A percentile compares a stretch with the other conserved stretches of the same genome.
phyloP scores from a whole-genome alignment of 202 grass and related monocot genomes.

The Carex arenaria region DNA sequence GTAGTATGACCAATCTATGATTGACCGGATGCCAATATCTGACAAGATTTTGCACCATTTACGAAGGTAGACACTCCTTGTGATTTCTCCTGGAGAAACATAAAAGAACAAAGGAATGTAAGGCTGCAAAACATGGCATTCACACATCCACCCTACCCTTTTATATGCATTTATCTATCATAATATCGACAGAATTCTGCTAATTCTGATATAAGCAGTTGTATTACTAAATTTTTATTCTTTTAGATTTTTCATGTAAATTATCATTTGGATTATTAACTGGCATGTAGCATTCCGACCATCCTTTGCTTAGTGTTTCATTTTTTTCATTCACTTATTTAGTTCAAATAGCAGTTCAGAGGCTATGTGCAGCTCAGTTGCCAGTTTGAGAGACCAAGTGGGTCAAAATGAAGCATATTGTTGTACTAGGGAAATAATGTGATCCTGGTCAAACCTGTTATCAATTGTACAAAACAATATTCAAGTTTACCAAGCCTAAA shows the following conservation, averaged over 20 bases:
- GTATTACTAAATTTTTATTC: background rate
- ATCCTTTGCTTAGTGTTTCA: background rate
- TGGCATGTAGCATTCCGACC: background rate
- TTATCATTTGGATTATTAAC: background rate
- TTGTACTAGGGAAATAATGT: background rate
- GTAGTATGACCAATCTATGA: slow-evolving; percentile 98
- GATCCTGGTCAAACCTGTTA: background rate
- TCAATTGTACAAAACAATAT: background rate
- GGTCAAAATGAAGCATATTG: background rate
- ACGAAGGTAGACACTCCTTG: slow-evolving; percentile 53
- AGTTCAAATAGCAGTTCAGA: background rate
- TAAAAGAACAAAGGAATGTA: background rate
- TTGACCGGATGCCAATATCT: slow-evolving; percentile 64
- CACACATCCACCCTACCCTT: background rate
- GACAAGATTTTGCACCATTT: slow-evolving; percentile 96
- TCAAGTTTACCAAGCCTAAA: background rate
- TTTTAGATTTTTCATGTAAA: background rate
- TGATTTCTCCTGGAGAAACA: slow-evolving; percentile 1
- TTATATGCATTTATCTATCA: background rate
- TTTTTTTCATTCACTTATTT: background rate
- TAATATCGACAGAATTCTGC: background rate
- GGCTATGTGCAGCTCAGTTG: background rate
- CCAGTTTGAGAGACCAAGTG: background rate
- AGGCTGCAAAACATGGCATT: background rate
- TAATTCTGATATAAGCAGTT: background rate